A percentile compares a stretch with the other conserved stretches of the same genome.
Conservation (phyloP, 352 stramenopile species). For the Phytophthora quininea region DNA sequence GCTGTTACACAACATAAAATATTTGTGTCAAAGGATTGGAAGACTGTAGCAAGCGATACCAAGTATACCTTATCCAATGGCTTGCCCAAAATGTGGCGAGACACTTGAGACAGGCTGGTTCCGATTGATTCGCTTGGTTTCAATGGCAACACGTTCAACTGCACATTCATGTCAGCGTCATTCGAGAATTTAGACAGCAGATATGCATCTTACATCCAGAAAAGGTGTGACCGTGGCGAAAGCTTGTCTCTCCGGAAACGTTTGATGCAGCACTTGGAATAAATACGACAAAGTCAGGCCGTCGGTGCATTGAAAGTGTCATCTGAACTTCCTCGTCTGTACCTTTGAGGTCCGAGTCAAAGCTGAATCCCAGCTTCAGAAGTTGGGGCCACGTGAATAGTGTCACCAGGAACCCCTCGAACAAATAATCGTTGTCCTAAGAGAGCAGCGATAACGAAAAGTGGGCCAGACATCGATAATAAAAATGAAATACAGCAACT, state of each 20-base stretch:
- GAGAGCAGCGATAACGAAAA: neutral
- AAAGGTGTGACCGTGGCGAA: constrained; percentile 50
- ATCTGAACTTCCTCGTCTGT: neutral
- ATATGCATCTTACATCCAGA: constrained; percentile 39
- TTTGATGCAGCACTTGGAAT: constrained; percentile 59
- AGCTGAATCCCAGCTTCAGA: constrained; percentile 74
- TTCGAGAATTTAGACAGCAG: neutral
- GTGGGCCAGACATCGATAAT: neutral
- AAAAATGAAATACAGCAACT: constrained; percentile 13
- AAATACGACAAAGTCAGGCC: neutral
- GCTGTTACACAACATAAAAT: constrained; percentile 12
- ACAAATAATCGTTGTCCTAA: constrained; percentile 51
- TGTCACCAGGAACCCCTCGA: constrained; percentile 46
- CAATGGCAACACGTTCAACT: constrained; percentile 42
- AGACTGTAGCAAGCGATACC: neutral
- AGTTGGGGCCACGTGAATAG: constrained; percentile 43
- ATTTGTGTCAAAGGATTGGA: neutral
- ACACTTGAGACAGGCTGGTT: constrained; percentile 53
- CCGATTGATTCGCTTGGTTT: constrained; percentile 26
- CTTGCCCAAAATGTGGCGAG: constrained; percentile 50
- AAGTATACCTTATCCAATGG: constrained; percentile 63
- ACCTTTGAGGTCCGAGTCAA: constrained; percentile 76
- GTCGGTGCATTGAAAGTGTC: too few species aligned
- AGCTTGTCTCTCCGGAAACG: constrained; percentile 56
- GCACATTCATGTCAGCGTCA: constrained; percentile 11